Percentiles rank a stretch among this genome's conserved stretches.
These are phyloP conservation scores for Penicillium salamii DNA, from an alignment of 495 filamentous ascomycete species.

Conservation along the genomic window DNA sequence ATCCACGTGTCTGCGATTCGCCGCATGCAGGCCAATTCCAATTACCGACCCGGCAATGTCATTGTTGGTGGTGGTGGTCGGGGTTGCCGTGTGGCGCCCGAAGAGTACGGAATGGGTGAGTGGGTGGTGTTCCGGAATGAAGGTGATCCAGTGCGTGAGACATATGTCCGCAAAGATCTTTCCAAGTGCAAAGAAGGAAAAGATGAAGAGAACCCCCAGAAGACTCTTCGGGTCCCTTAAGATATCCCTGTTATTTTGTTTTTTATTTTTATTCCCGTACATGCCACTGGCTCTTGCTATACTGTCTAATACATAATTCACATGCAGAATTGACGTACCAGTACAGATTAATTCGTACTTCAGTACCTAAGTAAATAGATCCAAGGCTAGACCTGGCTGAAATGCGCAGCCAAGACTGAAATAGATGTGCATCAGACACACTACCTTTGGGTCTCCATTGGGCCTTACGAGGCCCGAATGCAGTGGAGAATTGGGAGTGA, in stretches of 20 bases:
- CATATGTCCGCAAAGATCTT: slow-evolving; percentile 46
- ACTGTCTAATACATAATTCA: slow-evolving; percentile 3
- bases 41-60: slow-evolving; percentile 77
- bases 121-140: slow-evolving; percentile 65
- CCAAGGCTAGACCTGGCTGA: too few relatives aligned
- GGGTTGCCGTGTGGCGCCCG: slow-evolving; percentile 60
- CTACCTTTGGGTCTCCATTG: too few relatives aligned
- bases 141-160: slow-evolving; percentile 65
- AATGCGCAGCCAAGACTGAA: background rate
- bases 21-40: slow-evolving; percentile 62
- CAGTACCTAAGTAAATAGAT: too few relatives aligned
- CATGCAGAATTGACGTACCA: background rate
- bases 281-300: background rate
- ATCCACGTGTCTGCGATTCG: slow-evolving; percentile 73
- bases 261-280: background rate
- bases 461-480: too few relatives aligned
- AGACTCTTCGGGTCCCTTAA: background rate
- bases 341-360: too few relatives aligned
- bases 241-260: background rate
- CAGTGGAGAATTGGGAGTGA: too few relatives aligned
- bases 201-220: background rate
- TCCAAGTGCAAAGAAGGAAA: slow-evolving; percentile 22
- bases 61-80: slow-evolving; percentile 78
- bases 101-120: slow-evolving; percentile 63
- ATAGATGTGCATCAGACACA: too few relatives aligned